phyloP scores from a whole-genome alignment of 805 yeast species.

The Cephaloascus fragrans region DNA sequence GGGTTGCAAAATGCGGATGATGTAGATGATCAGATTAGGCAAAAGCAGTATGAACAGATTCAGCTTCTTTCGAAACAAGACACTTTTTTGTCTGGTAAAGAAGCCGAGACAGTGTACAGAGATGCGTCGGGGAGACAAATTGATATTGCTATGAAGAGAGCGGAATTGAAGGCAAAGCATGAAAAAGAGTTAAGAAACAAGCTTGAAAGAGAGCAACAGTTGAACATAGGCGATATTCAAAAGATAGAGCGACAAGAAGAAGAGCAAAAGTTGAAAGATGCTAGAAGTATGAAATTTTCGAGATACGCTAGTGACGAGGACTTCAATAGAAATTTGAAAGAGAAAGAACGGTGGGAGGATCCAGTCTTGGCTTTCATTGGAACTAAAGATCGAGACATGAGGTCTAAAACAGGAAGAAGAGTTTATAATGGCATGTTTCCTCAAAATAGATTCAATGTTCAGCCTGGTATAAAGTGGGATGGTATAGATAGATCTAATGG shows the following conservation, averaged over 20 bases:
- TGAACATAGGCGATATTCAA: constrained; percentile 29
- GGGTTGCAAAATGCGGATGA: constrained; percentile 40
- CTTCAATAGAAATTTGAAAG: constrained; percentile 20
- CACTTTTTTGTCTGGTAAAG: constrained; percentile 6
- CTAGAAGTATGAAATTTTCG: constrained; percentile 13
- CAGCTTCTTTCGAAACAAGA: constrained; percentile 5
- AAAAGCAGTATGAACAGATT: constrained; percentile 14
- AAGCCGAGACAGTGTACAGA: constrained; percentile 40
- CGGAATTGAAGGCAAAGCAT: constrained; percentile 14
- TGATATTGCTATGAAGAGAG: constrained; percentile 21
- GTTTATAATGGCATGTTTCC: constrained; percentile 46
- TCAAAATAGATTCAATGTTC: constrained; percentile 64
- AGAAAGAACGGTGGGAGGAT: constrained; percentile 41
- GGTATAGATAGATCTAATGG: constrained; percentile 89
- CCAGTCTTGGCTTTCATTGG: constrained; percentile 45
- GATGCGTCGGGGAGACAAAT: constrained; percentile 51
- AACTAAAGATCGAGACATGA: constrained; percentile 1
- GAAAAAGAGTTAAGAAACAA: constrained; percentile 8
- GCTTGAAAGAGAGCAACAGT: constrained; percentile 6
- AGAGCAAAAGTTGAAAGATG: constrained; percentile 16
- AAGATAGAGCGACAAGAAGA: constrained; percentile 23
- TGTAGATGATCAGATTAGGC: constrained; percentile 23
- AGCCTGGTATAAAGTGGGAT: constrained; percentile 85
- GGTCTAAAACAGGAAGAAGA: constrained; percentile 35
- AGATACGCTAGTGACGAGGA: constrained; percentile 27